Evolutionary conservation across 345 rosid genomes (phyloP).

Genomic region (Laguncularia racemosa): DNA sequence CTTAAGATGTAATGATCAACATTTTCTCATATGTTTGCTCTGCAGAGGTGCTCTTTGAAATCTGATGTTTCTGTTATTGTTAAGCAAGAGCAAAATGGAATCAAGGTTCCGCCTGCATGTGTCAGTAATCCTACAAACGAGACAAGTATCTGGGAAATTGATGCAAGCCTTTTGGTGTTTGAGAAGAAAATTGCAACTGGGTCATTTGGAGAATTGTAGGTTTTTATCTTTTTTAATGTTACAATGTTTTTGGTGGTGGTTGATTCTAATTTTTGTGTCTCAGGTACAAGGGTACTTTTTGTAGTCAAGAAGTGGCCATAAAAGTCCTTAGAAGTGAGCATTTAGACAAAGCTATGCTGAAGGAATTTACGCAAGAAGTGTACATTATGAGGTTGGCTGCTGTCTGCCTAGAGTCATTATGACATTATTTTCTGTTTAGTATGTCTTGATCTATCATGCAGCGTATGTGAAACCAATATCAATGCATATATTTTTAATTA

Average conservation of each 20-base stretch:
- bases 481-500: too few relatives aligned
- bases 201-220: slow-evolving; percentile 34
- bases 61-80: slow-evolving; percentile 19
- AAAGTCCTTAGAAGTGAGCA: slow-evolving; percentile 29
- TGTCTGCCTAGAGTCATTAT: too few relatives aligned
- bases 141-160: slow-evolving; percentile 15
- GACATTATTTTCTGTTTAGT: too few relatives aligned
- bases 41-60: slow-evolving; percentile 34
- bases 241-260: not conserved
- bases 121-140: slow-evolving; percentile 2
- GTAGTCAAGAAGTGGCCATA: slow-evolving; percentile 28
- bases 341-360: slow-evolving; percentile 17
- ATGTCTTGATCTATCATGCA: too few relatives aligned
- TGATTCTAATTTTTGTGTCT: slow-evolving; percentile 6
- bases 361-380: slow-evolving; percentile 38
- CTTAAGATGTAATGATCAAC: too few relatives aligned
- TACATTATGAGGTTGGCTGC: slow-evolving; percentile 34
- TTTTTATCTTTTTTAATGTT: slow-evolving; percentile 6
- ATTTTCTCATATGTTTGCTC: too few relatives aligned
- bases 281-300: slow-evolving; percentile 15
- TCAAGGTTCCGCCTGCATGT: slow-evolving; percentile 1
- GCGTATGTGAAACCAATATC: too few relatives aligned
- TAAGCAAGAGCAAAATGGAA: slow-evolving; percentile 27
- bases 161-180: slow-evolving; percentile 13
- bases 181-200: slow-evolving; percentile 34